Evolutionary conservation across 495 filamentous ascomycete genomes (phyloP).

Genomic region (Daldinia grandis): DNA sequence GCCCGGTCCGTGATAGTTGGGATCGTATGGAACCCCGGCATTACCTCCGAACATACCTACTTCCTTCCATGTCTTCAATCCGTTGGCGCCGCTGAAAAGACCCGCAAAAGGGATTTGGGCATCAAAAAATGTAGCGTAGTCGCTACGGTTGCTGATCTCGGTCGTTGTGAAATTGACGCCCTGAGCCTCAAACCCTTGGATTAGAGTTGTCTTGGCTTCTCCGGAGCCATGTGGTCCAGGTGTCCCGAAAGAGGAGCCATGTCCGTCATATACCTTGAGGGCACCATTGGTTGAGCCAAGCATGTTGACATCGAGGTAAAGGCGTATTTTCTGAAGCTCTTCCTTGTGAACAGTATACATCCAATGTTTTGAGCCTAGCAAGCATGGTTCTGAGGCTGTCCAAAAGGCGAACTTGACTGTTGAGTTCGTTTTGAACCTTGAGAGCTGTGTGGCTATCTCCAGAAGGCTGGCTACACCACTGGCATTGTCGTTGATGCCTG

Average conservation of each 20-base stretch:
- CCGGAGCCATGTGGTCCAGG: slow-evolving; percentile 63
- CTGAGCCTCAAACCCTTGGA: slow-evolving; percentile 54
- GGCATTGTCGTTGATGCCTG: slow-evolving; percentile 73
- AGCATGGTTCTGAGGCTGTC: slow-evolving; percentile 64
- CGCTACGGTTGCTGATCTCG: slow-evolving; percentile 42
- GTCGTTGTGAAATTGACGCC: slow-evolving; percentile 49
- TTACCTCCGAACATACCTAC: slow-evolving; percentile 38
- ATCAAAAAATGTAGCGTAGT: slow-evolving; percentile 44
- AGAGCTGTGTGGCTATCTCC: slow-evolving; percentile 63
- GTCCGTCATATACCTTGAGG: slow-evolving; percentile 67
- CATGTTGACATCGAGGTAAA: slow-evolving; percentile 75
- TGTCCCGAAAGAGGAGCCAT: slow-evolving; percentile 59
- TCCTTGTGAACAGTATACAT: slow-evolving; percentile 50
- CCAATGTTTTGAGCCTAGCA: slow-evolving; percentile 64
- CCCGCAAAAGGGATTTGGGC: slow-evolving; percentile 38
- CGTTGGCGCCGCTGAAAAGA: slow-evolving; percentile 56
- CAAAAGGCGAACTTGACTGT: slow-evolving; percentile 69
- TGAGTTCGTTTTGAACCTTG: slow-evolving; percentile 62
- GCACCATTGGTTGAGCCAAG: slow-evolving; percentile 69
- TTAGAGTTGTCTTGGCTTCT: slow-evolving; percentile 61
- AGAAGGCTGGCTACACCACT: slow-evolving; percentile 66
- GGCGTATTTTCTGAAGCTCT: slow-evolving; percentile 60
- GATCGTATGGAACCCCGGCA: slow-evolving; percentile 23
- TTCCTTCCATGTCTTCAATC: slow-evolving; percentile 49
- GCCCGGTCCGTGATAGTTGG: slow-evolving; percentile 27